Base-by-base conservation (phyloP, 1,284 basidiomycete genomes). In the Violaceomyces palustris region DNA sequence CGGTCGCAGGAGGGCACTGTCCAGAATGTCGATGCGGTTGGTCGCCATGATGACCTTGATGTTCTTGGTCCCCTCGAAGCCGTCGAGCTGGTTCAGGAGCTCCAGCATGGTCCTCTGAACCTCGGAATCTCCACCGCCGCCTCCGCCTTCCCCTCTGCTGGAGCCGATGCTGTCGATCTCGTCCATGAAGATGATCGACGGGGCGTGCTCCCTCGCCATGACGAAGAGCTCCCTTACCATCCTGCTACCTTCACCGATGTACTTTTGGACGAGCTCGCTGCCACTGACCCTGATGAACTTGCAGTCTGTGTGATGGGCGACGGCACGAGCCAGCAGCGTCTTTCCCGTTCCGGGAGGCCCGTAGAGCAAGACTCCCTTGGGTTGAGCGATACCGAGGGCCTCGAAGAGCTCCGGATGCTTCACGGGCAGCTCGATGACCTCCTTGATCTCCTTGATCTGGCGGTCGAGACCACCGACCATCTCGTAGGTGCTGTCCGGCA, bases 161-260 rank as follows among this genome's bases (percentile, higher is more conserved):
- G 86, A 89, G 42, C 93, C 93, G 68, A 98, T 98, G 18, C 88
- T 92, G 77, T 98, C 93, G 63, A 98, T 97, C 75, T 98, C 93
- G 76, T 98, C 93, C 90, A 98, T 97, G 79, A 98, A 97, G 73
- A 98, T 94, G 78, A 98, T 97, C 74, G 86, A 88, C n/a, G 94
- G 93, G 21, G 93, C 93, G 73, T 97, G 92, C 75, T 97, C 93
- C 58, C 92, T 78, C 2, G 94, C 93, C 93, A 97, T 97, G 57
- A 97, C 90, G 79, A 98, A 98, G 43, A 98, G 77, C 77, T 98
- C 93, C 50, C 93, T 82, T 34, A 68, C 58, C 67, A 73, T 69
- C 27, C 93, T 79, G 55, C 85, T 88, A 32, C 93, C 93, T 77
- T 97, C 93, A 48, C 93, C 93, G 64, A 97, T 96, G 73, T 97